A percentile compares a stretch with the other conserved stretches of the same genome.
Evolutionary conservation across 2,329 filamentous ascomycete genomes (phyloP).

Genomic region (Fusarium siculi): DNA sequence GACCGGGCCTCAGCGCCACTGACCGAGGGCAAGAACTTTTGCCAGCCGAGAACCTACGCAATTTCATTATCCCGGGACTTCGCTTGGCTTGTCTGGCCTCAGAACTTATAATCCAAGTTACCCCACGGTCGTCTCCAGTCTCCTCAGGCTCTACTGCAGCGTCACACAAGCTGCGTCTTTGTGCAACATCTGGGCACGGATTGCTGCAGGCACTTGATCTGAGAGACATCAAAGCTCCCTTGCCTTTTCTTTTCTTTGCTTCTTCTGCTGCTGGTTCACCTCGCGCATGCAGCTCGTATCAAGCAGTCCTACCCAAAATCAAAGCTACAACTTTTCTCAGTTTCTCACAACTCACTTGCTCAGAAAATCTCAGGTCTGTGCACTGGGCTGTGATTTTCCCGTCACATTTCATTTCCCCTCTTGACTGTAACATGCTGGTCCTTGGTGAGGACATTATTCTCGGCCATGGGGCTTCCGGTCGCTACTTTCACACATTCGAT

Average conservation of each 20-base stretch:
- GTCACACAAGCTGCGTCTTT: slow-evolving; percentile 19
- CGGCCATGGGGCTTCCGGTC: slow-evolving; percentile 31
- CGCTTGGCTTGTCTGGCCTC: slow-evolving; percentile 31
- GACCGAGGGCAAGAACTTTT: slow-evolving; percentile 7
- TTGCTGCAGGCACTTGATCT: slow-evolving; percentile 30
- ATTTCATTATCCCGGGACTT: slow-evolving; percentile 24
- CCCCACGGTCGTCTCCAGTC: slow-evolving; percentile 19
- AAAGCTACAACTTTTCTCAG: slow-evolving; percentile 6
- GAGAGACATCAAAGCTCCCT: slow-evolving; percentile 19
- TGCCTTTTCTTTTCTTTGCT: slow-evolving; percentile 7
- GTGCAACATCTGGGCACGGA: slow-evolving; percentile 15
- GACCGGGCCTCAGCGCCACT: slow-evolving; percentile 29
- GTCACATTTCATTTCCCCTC: slow-evolving; percentile 24
- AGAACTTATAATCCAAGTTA: slow-evolving; percentile 25
- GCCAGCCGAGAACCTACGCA: slow-evolving; percentile 7
- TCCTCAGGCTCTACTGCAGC: slow-evolving; percentile 26
- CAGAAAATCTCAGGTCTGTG: slow-evolving; percentile 1
- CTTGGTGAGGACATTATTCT: slow-evolving; percentile 24
- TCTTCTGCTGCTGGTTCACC: slow-evolving; percentile 8
- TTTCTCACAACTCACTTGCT: slow-evolving; percentile 5
- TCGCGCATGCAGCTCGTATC: slow-evolving; percentile 38
- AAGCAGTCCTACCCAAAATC: slow-evolving; percentile 35
- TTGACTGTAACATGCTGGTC: slow-evolving; percentile 24
- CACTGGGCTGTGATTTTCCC: slow-evolving; percentile 13
- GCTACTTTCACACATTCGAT: slow-evolving; percentile 24